Percentiles rank a stretch among this genome's conserved stretches.
phyloP scores from a whole-genome alignment of 495 filamentous ascomycete genomes.

The Eremomyces bilateralis region DNA sequence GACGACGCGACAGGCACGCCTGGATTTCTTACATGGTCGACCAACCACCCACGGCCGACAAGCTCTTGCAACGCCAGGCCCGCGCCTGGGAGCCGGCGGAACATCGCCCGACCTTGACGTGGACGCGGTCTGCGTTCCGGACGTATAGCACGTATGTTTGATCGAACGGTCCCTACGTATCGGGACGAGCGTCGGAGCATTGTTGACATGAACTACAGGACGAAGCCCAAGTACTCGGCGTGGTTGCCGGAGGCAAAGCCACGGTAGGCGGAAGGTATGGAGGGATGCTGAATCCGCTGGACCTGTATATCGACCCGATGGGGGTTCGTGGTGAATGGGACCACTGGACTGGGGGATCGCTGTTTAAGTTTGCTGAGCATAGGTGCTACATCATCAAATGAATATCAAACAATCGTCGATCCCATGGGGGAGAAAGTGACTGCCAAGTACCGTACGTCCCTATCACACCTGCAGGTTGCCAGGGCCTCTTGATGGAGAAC shows the following conservation, averaged over 20 bases:
- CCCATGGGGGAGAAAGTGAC: too few species aligned
- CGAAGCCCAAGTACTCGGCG: slow-evolving; percentile 18
- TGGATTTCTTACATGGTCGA: slow-evolving; percentile 93
- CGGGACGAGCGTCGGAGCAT: too few species aligned
- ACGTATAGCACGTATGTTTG: slow-evolving; percentile 75
- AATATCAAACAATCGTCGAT: neutral
- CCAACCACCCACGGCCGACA: slow-evolving; percentile 59
- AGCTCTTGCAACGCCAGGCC: slow-evolving; percentile 37
- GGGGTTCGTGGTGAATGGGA: slow-evolving; percentile 8
- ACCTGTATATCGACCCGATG: too few species aligned
- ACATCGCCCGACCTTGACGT: slow-evolving; percentile 55
- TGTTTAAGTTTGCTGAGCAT: neutral
- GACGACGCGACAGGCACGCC: slow-evolving; percentile 42
- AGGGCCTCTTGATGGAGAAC: too few species aligned
- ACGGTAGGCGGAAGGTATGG: slow-evolving; percentile 7
- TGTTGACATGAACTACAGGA: too few species aligned
- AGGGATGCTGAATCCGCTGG: neutral
- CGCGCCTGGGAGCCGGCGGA: slow-evolving; percentile 55
- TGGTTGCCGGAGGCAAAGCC: slow-evolving; percentile 19
- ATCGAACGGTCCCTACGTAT: too few species aligned
- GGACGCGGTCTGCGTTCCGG: slow-evolving; percentile 58
- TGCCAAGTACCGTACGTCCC: too few species aligned
- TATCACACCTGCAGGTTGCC: too few species aligned
- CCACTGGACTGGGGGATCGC: too few species aligned
- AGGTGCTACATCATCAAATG: neutral